Evolutionary conservation across 2,329 filamentous ascomycete species (phyloP).

Genomic region (Geosmithia flava): DNA sequence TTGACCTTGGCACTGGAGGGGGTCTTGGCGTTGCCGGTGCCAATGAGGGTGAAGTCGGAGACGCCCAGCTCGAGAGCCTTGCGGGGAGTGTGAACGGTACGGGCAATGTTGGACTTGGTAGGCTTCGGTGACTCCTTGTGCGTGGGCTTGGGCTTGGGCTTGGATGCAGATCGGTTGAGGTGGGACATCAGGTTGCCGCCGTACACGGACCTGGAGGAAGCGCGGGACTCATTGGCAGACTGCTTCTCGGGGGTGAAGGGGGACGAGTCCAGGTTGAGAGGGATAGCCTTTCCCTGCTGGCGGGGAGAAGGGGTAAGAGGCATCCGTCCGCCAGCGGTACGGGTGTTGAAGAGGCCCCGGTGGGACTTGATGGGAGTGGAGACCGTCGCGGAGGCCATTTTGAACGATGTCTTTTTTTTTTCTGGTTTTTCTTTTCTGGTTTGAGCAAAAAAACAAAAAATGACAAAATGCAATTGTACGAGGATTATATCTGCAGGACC

Average conservation of each 20-base stretch:
- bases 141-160: slow-evolving; percentile 45
- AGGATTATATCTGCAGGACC: neutral
- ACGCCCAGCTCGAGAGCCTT: slow-evolving; percentile 78
- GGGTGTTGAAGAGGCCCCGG: slow-evolving; percentile 79
- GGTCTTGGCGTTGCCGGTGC: slow-evolving; percentile 46
- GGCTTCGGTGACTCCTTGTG: slow-evolving; percentile 86
- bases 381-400: slow-evolving; percentile 71
- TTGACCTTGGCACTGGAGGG: slow-evolving; percentile 44
- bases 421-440: neutral
- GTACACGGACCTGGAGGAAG: slow-evolving; percentile 60
- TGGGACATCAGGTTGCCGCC: slow-evolving; percentile 69
- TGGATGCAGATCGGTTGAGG: slow-evolving; percentile 52
- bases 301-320: slow-evolving; percentile 87
- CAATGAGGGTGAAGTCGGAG: slow-evolving; percentile 83
- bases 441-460: neutral
- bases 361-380: slow-evolving; percentile 94
- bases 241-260: slow-evolving; percentile 63
- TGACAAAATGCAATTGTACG: neutral
- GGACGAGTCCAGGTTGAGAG: slow-evolving; percentile 49
- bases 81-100: slow-evolving; percentile 61
- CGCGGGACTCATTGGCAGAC: slow-evolving; percentile 36
- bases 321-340: slow-evolving; percentile 88
- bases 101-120: slow-evolving; percentile 70
- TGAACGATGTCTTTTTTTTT: slow-evolving; percentile 18
- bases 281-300: slow-evolving; percentile 42